Evolutionary conservation across 805 yeast genomes (phyloP).

Genomic region (Sugiyamaella boreocaroliniensis): DNA sequence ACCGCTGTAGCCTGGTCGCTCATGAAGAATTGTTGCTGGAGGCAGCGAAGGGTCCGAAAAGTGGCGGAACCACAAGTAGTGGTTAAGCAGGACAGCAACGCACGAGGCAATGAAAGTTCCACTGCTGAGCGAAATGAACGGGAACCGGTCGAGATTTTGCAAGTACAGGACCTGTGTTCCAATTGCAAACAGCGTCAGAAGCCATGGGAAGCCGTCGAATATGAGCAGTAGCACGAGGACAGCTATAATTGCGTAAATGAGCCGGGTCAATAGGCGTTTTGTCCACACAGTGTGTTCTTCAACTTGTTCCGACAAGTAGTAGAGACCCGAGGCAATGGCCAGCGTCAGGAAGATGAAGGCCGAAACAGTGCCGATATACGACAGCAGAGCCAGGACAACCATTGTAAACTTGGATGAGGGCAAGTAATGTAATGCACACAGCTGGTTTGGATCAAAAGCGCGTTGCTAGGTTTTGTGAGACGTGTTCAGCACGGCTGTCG

Average conservation of each 20-base stretch:
- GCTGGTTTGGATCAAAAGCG: too few relatives aligned
- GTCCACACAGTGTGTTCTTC: slow-evolving; percentile 91
- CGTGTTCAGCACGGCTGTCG: too few relatives aligned
- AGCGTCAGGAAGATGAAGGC: slow-evolving; percentile 47
- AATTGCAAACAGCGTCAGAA: slow-evolving; percentile 59
- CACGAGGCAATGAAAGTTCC: slow-evolving; percentile 68
- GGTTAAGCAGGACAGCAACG: slow-evolving; percentile 67
- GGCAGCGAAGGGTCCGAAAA: slow-evolving; percentile 68
- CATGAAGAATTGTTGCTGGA: slow-evolving; percentile 39
- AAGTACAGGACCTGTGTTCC: slow-evolving; percentile 65
- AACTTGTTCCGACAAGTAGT: slow-evolving; percentile 83
- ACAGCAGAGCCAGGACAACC: slow-evolving; percentile 44
- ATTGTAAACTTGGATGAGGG: background rate
- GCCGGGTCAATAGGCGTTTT: slow-evolving; percentile 54
- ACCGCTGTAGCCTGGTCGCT: slow-evolving; percentile 48
- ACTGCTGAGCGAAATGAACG: slow-evolving; percentile 68
- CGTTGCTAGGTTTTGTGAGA: too few relatives aligned
- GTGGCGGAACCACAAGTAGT: slow-evolving; percentile 82
- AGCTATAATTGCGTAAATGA: slow-evolving; percentile 56
- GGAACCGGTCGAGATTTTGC: slow-evolving; percentile 75
- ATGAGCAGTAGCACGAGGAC: slow-evolving; percentile 52
- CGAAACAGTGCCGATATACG: slow-evolving; percentile 51
- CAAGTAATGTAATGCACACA: too few relatives aligned
- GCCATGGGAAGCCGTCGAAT: slow-evolving; percentile 75
- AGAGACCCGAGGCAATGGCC: slow-evolving; percentile 81